Evolutionary conservation across 768 basidiomycete species (phyloP), one percentile per base, ranked within the genome.

Genomic region (Tulasnella sp.): DNA sequence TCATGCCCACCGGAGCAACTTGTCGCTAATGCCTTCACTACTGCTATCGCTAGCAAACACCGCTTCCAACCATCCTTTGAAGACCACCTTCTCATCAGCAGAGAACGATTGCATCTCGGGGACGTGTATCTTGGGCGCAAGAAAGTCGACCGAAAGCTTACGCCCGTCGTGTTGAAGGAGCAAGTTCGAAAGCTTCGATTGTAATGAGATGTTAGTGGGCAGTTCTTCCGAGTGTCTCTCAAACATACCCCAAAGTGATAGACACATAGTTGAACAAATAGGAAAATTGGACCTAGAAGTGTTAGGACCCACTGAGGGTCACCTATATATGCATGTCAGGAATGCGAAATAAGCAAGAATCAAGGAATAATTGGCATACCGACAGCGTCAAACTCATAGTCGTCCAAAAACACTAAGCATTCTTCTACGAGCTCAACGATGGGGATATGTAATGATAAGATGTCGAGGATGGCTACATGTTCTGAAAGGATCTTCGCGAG

Each of bases 11-110:
- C 62, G 27, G 11, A 62, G 30, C 7, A 63, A 30, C 38, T 54
- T 51, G 29, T 63, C 62, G 15, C 26, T 41, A 23, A 63, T 63
- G 9, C 62, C 62, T 41, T 63, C 62, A 38, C 51, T 63, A 15
- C 34, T 38, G 34, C 34, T 38, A n/a, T 62, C 21, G 21, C 26
- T 27, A 38, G 27, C 61, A 41, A 63, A 63, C 10, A 63, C 56
- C 17, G 61, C 24, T 3, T 47, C 52, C 19, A 62, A 41, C 62
- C 62, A 63, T 4, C 17, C 23, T 19, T 56, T 42, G 26, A 56
- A 41, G 17, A 62, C 17, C 15, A 7, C 45, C 23, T 30, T 26
- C 30, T 63, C 62, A 3, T 53, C 34, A 23, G 23, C 27, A 13
- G 56, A 42, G 15, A 60, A 52, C 13, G 47, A 49, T 23, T 26